Evolutionary conservation across 83 land plant species (phyloP).

Genomic region (Picea mariana): DNA sequence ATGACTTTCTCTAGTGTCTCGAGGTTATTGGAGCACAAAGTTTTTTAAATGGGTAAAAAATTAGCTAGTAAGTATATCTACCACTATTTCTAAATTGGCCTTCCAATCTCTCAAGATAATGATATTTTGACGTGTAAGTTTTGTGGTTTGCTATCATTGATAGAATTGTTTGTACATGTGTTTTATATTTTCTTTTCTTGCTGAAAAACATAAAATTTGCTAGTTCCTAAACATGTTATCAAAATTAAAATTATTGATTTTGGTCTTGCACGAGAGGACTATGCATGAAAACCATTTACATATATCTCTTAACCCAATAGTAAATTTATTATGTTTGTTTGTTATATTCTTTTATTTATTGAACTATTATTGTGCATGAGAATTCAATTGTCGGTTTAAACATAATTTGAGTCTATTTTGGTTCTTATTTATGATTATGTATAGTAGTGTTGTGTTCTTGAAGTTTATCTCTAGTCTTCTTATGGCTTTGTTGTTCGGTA

Average conservation of each 20-base stretch:
- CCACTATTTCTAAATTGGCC: neutral
- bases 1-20: no score
- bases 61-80: slow-evolving; percentile 13
- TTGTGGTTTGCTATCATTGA: no score
- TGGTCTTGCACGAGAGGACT: slow-evolving; percentile 41
- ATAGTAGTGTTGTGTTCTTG: slow-evolving; percentile 29
- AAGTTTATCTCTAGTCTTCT: slow-evolving; percentile 19
- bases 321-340: slow-evolving; percentile 5
- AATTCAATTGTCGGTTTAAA: neutral
- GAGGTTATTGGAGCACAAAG: no score
- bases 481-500: slow-evolving; percentile 32
- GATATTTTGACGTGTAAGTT: neutral
- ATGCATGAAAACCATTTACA: slow-evolving; percentile 32
- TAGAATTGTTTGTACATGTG: no score
- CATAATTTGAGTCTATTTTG: no score
- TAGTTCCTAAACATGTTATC: slow-evolving; percentile 33
- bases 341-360: neutral
- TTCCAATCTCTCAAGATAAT: neutral
- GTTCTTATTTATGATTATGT: neutral
- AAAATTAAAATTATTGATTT: slow-evolving; percentile 35
- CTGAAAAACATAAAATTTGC: slow-evolving; percentile 24
- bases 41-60: no score
- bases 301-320: slow-evolving; percentile 45
- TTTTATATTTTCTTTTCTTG: neutral
- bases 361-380: neutral